phyloP scores from a whole-genome alignment of 805 yeast genomes.

The Blastobotrys chiropterorum region DNA sequence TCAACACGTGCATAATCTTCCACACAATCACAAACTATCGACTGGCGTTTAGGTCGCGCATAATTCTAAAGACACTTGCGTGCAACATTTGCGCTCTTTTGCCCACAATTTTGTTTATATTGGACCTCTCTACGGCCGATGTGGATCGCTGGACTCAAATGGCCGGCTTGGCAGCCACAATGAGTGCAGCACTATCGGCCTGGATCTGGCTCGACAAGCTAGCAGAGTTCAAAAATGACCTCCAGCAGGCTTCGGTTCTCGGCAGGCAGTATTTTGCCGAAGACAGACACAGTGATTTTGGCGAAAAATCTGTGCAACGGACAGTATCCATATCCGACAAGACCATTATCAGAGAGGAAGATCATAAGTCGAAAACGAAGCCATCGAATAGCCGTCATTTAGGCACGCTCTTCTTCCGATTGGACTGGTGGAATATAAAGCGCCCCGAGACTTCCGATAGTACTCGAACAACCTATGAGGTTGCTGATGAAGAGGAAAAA shows the following conservation, averaged over 20 bases:
- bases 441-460: slow-evolving; percentile 15
- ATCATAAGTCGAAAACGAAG: no score
- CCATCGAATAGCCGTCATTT: no score
- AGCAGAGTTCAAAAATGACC: slow-evolving; percentile 10
- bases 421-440: not conserved
- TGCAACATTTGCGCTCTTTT: slow-evolving; percentile 12
- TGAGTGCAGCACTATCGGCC: slow-evolving; percentile 15
- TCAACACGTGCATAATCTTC: slow-evolving; percentile 15
- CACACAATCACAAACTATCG: slow-evolving; percentile 8
- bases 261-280: slow-evolving; percentile 20
- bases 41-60: not conserved
- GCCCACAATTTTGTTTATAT: slow-evolving; percentile 18
- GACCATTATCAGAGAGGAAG: not conserved
- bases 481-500: slow-evolving; percentile 2
- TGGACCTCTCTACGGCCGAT: slow-evolving; percentile 16
- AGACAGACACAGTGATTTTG: slow-evolving; percentile 7
- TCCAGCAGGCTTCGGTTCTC: slow-evolving; percentile 15
- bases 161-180: slow-evolving; percentile 10
- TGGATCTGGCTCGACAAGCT: slow-evolving; percentile 21
- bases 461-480: slow-evolving; percentile 12
- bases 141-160: slow-evolving; percentile 14
- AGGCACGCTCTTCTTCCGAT: not conserved
- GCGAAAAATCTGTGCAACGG: not conserved
- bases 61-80: slow-evolving; percentile 13
- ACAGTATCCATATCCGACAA: not conserved